Percentiles rank a stretch among this genome's conserved stretches.
Evolutionary conservation across 768 basidiomycete genomes (phyloP).

Genomic region (Podaxis sp.): DNA sequence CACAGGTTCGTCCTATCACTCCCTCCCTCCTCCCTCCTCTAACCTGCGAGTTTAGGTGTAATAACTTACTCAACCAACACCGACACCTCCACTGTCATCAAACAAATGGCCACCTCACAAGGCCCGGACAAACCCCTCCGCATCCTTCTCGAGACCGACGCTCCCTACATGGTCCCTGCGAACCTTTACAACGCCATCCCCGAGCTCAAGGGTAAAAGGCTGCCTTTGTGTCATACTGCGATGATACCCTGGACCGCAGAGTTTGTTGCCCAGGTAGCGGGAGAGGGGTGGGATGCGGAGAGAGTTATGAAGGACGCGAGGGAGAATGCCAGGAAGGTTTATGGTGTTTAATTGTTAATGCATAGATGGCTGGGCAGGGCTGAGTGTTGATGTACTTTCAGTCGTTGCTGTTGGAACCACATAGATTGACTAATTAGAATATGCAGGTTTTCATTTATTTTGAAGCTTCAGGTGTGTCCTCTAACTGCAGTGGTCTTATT

Average conservation of each 20-base stretch:
- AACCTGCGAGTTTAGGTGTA: constrained; percentile 50
- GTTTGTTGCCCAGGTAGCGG: constrained; percentile 57
- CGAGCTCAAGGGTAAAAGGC: constrained; percentile 50
- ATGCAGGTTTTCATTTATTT: too few species aligned
- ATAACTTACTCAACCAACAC: constrained; percentile 76
- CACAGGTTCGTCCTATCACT: constrained; percentile 47
- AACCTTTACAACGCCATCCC: constrained; percentile 66
- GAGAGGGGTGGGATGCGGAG: constrained; percentile 50
- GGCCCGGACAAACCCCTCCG: constrained; percentile 29
- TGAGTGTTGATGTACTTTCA: too few species aligned
- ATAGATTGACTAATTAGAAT: too few species aligned
- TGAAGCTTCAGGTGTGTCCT: too few species aligned
- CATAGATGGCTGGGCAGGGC: too few species aligned
- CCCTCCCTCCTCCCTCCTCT: not conserved
- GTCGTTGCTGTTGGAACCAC: too few species aligned
- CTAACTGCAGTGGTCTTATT: too few species aligned
- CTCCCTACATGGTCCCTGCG: constrained; percentile 82
- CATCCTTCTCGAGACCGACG: constrained; percentile 81
- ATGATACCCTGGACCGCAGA: constrained; percentile 89
- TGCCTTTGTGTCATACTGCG: constrained; percentile 73
- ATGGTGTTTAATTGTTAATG: constrained; percentile 41
- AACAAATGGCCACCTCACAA: constrained; percentile 39
- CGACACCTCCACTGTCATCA: constrained; percentile 70
- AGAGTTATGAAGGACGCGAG: constrained; percentile 60
- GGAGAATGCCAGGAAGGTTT: constrained; percentile 63